These are phyloP conservation scores for Exobasidium rhododendri DNA, from an alignment of 1,284 basidiomycete genomes.

Conservation along the genomic window DNA sequence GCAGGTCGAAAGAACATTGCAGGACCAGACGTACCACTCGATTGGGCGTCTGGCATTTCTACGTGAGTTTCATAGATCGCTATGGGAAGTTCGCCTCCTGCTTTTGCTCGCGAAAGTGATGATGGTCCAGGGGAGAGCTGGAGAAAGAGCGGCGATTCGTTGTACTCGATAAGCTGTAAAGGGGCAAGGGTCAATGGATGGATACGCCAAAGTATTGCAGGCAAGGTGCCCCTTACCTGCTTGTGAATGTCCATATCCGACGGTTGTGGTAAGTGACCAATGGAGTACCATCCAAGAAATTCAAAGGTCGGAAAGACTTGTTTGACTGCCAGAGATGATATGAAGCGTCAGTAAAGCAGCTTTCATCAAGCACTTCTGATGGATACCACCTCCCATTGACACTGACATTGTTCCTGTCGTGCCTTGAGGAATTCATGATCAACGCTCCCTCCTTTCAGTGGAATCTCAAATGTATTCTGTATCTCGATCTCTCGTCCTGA, in stretches of 20 bases:
- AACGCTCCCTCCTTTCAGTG: conserved; percentile 48
- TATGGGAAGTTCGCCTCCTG: conserved; percentile 38
- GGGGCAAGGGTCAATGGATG: neutral
- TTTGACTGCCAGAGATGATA: too few relatives aligned
- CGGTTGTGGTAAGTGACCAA: conserved; percentile 68
- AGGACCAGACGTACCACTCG: conserved; percentile 18
- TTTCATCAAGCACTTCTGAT: too few relatives aligned
- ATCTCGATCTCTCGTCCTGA: conserved; percentile 90
- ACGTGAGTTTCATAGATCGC: conserved; percentile 41
- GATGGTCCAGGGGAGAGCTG: conserved; percentile 56
- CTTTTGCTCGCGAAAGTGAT: conserved; percentile 15
- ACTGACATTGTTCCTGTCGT: conserved; percentile 82
- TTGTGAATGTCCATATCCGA: conserved; percentile 78
- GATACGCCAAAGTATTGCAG: neutral
- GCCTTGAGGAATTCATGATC: conserved; percentile 66
- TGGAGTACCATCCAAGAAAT: conserved; percentile 94
- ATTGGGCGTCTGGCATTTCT: conserved; percentile 24
- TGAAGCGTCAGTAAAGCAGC: too few relatives aligned
- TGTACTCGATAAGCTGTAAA: conserved; percentile 58
- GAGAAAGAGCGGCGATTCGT: conserved; percentile 59
- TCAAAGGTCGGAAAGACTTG: conserved; percentile 96
- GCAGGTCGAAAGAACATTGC: conserved; percentile 67
- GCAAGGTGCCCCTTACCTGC: conserved; percentile 61
- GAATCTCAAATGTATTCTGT: conserved; percentile 89
- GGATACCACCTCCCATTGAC: too few relatives aligned